Conservation (phyloP, 305 asterid genomes). For the Plantago rigida region DNA sequence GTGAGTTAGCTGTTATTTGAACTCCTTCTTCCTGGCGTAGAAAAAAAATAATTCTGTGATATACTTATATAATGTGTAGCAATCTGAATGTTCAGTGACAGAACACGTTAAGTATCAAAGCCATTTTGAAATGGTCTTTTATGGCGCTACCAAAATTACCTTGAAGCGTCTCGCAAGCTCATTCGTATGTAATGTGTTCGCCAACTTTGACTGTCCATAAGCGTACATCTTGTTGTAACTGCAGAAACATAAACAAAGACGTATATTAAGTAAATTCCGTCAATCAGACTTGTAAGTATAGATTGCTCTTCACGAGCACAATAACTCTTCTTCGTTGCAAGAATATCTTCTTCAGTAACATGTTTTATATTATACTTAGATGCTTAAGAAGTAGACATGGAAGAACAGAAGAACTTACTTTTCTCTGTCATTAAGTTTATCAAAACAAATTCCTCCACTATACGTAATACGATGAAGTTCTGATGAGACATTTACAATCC, state of each 20-base stretch:
- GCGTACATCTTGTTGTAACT: constrained; percentile 47
- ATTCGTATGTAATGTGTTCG: constrained; percentile 66
- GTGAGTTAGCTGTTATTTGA: constrained; percentile 73
- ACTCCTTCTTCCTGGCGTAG: constrained; percentile 69
- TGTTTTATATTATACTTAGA: neutral
- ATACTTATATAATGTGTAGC: neutral
- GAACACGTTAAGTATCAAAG: constrained; percentile 2
- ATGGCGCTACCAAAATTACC: constrained; percentile 36
- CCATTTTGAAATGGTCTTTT: neutral
- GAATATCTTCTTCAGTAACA: constrained; percentile 6
- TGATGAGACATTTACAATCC: constrained; percentile 72
- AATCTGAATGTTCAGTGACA: neutral
- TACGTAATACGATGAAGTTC: constrained; percentile 38
- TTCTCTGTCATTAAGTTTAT: constrained; percentile 56
- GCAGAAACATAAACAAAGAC: constrained; percentile 28
- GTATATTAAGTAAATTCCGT: neutral
- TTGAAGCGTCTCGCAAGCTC: constrained; percentile 63
- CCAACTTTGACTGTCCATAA: constrained; percentile 86
- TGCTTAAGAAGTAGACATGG: constrained; percentile 3
- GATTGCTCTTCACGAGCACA: neutral
- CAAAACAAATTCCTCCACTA: constrained; percentile 61
- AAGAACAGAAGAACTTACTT: constrained; percentile 31
- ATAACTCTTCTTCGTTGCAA: neutral
- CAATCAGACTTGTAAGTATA: neutral
- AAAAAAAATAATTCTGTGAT: constrained; percentile 2